Conservation (phyloP, 148 eudicot genomes). For the Cornus controversa region DNA sequence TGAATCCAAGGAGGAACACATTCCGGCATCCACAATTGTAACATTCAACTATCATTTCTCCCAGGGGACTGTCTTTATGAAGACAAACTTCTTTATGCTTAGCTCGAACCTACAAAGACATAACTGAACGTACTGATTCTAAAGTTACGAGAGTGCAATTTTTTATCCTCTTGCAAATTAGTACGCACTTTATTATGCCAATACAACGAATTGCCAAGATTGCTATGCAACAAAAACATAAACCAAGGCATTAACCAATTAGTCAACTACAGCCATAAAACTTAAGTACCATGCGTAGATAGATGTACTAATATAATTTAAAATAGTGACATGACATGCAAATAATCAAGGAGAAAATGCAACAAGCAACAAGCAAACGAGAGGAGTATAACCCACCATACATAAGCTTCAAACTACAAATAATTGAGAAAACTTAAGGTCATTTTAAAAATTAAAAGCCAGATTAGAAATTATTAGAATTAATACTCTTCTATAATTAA, state of each 20-base stretch:
- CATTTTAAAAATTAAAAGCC: neutral
- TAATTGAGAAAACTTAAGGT: neutral
- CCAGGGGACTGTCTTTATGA: conserved; percentile 96
- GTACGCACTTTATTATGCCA: neutral
- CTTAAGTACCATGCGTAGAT: neutral
- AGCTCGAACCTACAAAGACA: conserved; percentile 74
- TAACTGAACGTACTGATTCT: neutral
- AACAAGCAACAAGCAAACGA: neutral
- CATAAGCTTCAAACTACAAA: neutral
- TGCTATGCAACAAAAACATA: neutral
- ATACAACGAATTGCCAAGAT: neutral
- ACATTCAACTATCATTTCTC: conserved; percentile 97
- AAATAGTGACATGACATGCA: neutral
- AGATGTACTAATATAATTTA: no score
- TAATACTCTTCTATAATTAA: neutral
- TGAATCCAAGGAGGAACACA: conserved; percentile 94
- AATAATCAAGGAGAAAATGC: neutral
- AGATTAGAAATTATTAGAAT: neutral
- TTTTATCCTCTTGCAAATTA: neutral
- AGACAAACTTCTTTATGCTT: conserved; percentile 99
- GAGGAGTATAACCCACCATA: neutral
- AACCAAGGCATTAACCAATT: neutral
- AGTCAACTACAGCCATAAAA: neutral
- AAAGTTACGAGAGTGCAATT: neutral
- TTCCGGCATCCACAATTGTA: conserved; percentile 99